Evolutionary conservation across 805 yeast genomes (phyloP), one percentile per base, ranked within the genome.

Genomic region (Kodamaea kakaduensis): DNA sequence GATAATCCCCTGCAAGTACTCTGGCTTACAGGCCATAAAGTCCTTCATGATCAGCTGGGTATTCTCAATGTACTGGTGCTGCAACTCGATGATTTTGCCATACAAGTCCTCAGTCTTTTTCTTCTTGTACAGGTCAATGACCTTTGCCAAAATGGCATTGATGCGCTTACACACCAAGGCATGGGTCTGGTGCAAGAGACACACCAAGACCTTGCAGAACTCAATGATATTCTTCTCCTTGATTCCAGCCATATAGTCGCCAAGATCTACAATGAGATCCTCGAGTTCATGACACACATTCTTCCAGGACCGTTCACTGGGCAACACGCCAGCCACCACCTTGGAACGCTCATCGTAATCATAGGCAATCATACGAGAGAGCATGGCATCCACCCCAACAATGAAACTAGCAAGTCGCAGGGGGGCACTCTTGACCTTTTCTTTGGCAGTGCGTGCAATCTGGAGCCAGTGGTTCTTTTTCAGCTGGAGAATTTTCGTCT

Each of bases 281-380:
- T 45, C 37, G 15, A 61, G 44, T 32, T 55, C 63, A 14, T 64
- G 63, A 12, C 59, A 43, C 12, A 61, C 44, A 5, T 61, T 48
- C n/a, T 43, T 38, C 71, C 71, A 64, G 12, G 57, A 50, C n/a
- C 56, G 46, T 25, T 52, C 51, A 13, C 48, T 50, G 8, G 52
- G 56, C 6, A 44, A 38, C 8, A 45, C 44, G 18, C 48, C 47
- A 17, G 44, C 43, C 29, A 52, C 37, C 17, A 41, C 37, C 20
- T 58, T 58, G 22, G 56, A 56, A 8, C 61, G 43, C 30, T 65
- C 70, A 32, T 61, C 68, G 37, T 53, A 61, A 40, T 60, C 64
- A 39, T 63, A 60, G 3, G 58, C 64, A 3, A 62, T 49, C 35
- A 61, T 52, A 36, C 61, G 58, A 31, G 63, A 54, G 27, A 69